phyloP scores from a whole-genome alignment of 2,329 filamentous ascomycete species.

The Coleophoma crateriformis region DNA sequence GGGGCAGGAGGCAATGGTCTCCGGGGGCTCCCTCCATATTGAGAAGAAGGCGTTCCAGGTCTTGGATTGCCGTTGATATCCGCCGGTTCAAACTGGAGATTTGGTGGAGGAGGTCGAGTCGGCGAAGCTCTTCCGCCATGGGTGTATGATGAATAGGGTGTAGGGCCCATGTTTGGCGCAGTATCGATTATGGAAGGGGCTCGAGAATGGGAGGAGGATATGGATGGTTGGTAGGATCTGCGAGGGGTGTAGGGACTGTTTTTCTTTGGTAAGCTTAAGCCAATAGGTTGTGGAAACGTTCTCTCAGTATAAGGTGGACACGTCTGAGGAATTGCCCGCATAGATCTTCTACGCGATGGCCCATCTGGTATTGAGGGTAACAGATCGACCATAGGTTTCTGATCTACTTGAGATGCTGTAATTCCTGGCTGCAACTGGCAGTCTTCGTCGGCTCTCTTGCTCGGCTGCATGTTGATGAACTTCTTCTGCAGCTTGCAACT shows the following conservation, averaged over 20 bases:
- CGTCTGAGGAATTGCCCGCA: conserved; percentile 27
- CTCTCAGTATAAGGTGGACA: conserved; percentile 18
- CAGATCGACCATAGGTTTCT: conserved; percentile 30
- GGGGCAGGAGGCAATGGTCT: conserved; percentile 85
- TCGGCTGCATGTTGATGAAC: conserved; percentile 17
- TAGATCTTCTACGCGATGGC: conserved; percentile 35
- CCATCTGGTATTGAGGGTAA: conserved; percentile 49
- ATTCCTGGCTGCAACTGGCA: conserved; percentile 27
- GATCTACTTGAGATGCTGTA: not conserved
- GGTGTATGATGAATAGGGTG: conserved; percentile 56
- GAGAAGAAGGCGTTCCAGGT: conserved; percentile 83
- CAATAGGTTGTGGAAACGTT: conserved; percentile 7
- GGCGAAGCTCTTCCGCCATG: conserved; percentile 44
- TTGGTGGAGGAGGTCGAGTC: conserved; percentile 62
- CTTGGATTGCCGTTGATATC: conserved; percentile 87
- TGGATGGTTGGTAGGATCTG: conserved; percentile 43
- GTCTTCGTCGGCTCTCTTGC: conserved; percentile 22
- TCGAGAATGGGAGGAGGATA: conserved; percentile 38
- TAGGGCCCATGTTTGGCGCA: conserved; percentile 53
- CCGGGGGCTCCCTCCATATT: conserved; percentile 82
- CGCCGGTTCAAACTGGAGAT: conserved; percentile 73
- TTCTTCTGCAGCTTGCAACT: conserved; percentile 29
- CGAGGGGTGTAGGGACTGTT: conserved; percentile 24
- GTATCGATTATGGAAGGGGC: conserved; percentile 49
- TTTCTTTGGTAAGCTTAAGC: conserved; percentile 19